phyloP scores from a whole-genome alignment of 192 early-diverging fungal species.

The Coemansia sp. region DNA sequence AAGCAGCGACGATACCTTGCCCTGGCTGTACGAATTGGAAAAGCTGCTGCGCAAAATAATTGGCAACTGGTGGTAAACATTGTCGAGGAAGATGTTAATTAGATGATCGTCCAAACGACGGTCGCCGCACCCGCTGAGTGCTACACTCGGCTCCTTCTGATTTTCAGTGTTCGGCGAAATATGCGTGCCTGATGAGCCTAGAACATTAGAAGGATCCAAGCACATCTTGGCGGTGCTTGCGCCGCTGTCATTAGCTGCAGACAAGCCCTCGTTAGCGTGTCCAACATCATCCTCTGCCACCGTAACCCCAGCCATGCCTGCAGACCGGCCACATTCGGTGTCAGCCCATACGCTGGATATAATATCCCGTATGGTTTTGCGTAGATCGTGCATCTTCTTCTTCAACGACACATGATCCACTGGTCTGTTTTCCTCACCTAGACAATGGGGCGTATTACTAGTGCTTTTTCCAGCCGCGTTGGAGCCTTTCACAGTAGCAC shows the following conservation, averaged over 20 bases:
- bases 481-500: slow-evolving; percentile 13
- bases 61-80: slow-evolving; percentile 50
- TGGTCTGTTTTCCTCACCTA: background rate
- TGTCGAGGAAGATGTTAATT: slow-evolving; percentile 43
- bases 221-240: background rate
- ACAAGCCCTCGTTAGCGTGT: background rate
- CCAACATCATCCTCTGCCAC: slow-evolving; percentile 33
- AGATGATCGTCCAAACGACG: slow-evolving; percentile 50
- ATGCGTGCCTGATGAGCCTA: background rate
- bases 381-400: slow-evolving; percentile 44
- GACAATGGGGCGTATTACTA: slow-evolving; percentile 26
- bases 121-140: slow-evolving; percentile 24
- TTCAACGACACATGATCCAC: slow-evolving; percentile 9
- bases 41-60: slow-evolving; percentile 40
- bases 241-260: background rate
- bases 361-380: slow-evolving; percentile 36
- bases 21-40: slow-evolving; percentile 15
- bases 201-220: background rate
- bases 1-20: slow-evolving; percentile 28
- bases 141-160: background rate
- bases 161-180: background rate
- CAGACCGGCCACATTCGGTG: slow-evolving; percentile 51
- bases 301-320: slow-evolving; percentile 49
- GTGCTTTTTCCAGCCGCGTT: slow-evolving; percentile 46
- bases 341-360: slow-evolving; percentile 53